Evolutionary conservation across 192 early-diverging fungal genomes (phyloP), one percentile per base, ranked within the genome.

Genomic region (Mortierella claussenii): DNA sequence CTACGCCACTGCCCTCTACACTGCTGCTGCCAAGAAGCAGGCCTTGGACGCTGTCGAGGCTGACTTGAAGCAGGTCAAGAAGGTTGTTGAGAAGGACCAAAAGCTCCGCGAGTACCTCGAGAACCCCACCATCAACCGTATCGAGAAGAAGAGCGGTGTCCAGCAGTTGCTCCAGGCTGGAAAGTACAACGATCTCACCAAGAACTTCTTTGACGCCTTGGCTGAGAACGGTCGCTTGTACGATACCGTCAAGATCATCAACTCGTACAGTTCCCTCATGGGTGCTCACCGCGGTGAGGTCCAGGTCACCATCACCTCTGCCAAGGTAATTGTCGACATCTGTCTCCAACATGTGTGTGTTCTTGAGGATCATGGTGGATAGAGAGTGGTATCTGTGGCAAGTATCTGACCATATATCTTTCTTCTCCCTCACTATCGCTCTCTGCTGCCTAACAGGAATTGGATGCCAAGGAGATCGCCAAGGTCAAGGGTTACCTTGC

Each of bases 1-100:
- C 71, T 99, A 99, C 81, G 96, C 97, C 50, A 97, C 96, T 17
- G 97, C 97, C 46, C 89, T 99, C 55, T 99, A 91, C 89, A 85
- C 92, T 53, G 97, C 97, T 58, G 97, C 97, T 23, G 83, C 90
- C 68, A 93, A 92, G 73, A 86, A 90, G 85, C 88, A 91, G 65
- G 79, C 74, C 15, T 90, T 97, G 61, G 83, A 92, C 12, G 73
- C 84, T 21, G 95, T 99, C 34, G 95, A 99, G 80, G 61, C 80
- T 54, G 97, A 99, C 51, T 86, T 99, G 58, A 83, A 82, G 65
- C 75, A 81, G 50, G 79, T 99, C 68, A 80, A 87, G 61, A 30
- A 68, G 24, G 66, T 89, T 64, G 79, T 97, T 59, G 66, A 82
- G 54, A 94, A 93, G 87, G 90, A 97, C 81, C 54, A 84, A 47